Base-by-base conservation (phyloP, 1,139 yeast genomes). In the Yamadazyma diddensiae region DNA sequence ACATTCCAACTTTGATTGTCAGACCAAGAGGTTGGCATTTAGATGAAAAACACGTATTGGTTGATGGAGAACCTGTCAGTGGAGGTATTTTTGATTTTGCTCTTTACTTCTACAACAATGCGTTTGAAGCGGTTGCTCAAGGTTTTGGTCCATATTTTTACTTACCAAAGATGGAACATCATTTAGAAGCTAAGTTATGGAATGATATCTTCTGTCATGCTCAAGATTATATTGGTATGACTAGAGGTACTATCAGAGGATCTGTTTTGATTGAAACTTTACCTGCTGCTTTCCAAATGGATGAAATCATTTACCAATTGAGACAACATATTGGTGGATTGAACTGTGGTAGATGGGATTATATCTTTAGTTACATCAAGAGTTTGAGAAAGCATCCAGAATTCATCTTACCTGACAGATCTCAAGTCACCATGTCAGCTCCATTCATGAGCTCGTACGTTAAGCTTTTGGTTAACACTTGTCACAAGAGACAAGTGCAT, bases 1-100 rank as follows among this genome's bases (percentile, higher is more conserved):
- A 73, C 47, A 65, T 79, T 38, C 92, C 92, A 39, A 82, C 92
- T 30, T 69, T 83, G 57, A 79, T 83, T 62, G 87, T 82, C 41
- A 77, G 94, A 55, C 92, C 94, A 44, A 77, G 94, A 59, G 94
- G 94, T 36, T 83, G 94, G 94, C 94, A 83, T 59, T 70, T 83
- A 58, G 76, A 70, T 30, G 94, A 83, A 60, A 76, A 73, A 58
- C 92, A 83, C 56, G 73, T 83, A 39, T 51, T 70, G 31, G 80
- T 83, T 43, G 92, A 83, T 51, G 90, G 88, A 32, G 80, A 79
- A 59, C 82, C 86, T 35, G 76, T 82, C 34, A 65, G 81, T 31
- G 94, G 87, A 28, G 81, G 82, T 42, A 70, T 83, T 42, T 79
- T 83, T 49, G 94, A 83, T 62, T 83, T 83, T 59, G 90, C 84